Base-by-base conservation (phyloP, 2,329 filamentous ascomycete genomes). In the Fusarium clavum region DNA sequence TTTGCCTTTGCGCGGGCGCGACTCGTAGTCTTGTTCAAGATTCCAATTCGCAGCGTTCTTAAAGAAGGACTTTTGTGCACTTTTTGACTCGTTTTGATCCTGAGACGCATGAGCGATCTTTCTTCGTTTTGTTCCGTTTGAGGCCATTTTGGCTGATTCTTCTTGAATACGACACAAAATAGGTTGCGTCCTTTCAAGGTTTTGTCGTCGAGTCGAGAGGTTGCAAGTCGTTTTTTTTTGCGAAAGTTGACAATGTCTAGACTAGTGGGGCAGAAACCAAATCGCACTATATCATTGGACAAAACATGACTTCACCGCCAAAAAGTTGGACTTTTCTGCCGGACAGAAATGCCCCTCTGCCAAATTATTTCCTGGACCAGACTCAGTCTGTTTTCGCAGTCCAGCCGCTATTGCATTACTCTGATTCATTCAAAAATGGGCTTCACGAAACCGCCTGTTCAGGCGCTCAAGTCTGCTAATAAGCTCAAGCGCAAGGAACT, bases 21-120 rank as follows among this genome's bases (percentile, higher is more conserved):
- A 88, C 80, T 97, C 94, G 84, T 98, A 98, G 79, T 93, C 91
- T 77, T 97, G 92, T 83, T 97, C 96, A 51, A 97, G 86, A 76
- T 97, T 90, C 94, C 95, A 98, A 80, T 90, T 91, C 63, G 92
- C 86, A 8, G 92, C 93, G 75, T 88, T 91, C 75, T 88, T 88
- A 82, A 93, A 87, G 79, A 94, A 94, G 57, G 87, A 86, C 72
- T 87, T 87, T 61, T 88, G 85, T n/a, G 84, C 79, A 57, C 81
- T 84, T 64, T 76, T 79, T 6, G 77, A 79, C 9, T 76, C 74
- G 29, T 75, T 63, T 30, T 72, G 76, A 40, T 69, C 78, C 69
- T 71, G 77, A 14, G 76, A 75, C 47, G 85, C 84, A 46, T 88
- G 87, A 49, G 84, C 87, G 55, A 90, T 79, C 80, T 85, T 90